Conservation (phyloP, 768 basidiomycete species). For the Xerocomellus dryophilus region DNA sequence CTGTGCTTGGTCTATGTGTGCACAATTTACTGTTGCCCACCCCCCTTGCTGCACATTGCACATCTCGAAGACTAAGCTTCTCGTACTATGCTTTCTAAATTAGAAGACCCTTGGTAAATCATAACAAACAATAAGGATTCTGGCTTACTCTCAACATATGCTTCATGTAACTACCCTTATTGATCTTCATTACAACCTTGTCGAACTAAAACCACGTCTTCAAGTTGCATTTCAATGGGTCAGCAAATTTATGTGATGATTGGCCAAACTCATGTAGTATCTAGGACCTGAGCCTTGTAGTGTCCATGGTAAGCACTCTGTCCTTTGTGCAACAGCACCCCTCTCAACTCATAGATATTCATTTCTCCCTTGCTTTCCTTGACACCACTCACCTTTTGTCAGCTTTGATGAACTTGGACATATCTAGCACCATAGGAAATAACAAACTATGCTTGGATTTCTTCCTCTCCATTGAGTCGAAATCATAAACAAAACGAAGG, state of each 20-base stretch:
- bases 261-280: constrained; percentile 51
- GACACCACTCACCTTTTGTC: constrained; percentile 26
- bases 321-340: constrained; percentile 86
- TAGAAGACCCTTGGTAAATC: background rate
- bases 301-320: constrained; percentile 89
- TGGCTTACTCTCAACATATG: constrained; percentile 52
- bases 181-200: constrained; percentile 69
- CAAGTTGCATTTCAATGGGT: constrained; percentile 39
- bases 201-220: constrained; percentile 89
- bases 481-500: constrained; percentile 89
- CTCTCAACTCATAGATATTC: constrained; percentile 75
- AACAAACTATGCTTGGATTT: constrained; percentile 80
- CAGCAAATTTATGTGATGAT: background rate
- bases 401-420: constrained; percentile 56
- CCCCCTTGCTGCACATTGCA: too few relatives aligned
- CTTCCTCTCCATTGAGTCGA: constrained; percentile 72
- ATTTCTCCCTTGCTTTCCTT: constrained; percentile 17
- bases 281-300: constrained; percentile 83
- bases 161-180: constrained; percentile 64
- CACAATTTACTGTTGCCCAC: too few relatives aligned
- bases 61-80: constrained; percentile 29
- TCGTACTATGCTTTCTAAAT: constrained; percentile 25
- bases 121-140: background rate
- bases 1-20: too few relatives aligned
- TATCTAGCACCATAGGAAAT: constrained; percentile 77